Evolutionary conservation across 257 asterid genomes (phyloP), one percentile per base, ranked within the genome.

Genomic region (Nicotiana otophora): DNA sequence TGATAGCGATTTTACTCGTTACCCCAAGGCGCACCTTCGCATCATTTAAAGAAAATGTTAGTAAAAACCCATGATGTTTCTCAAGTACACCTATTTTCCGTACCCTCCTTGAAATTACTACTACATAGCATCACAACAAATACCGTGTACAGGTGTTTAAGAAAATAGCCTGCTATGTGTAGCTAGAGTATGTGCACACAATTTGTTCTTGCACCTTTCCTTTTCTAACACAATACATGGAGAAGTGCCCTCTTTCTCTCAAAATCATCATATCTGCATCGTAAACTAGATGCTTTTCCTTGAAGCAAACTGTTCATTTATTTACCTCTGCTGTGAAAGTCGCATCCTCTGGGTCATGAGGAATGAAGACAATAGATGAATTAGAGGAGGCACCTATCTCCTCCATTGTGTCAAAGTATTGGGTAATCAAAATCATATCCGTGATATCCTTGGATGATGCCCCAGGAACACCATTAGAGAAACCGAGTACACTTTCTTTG

Each of bases 391-490:
- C 82, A 5, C 87, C 81, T 9, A 86, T 81, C 66, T 86, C 89
- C 72, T 72, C 84, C 83, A 84, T 48, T 61, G 86, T 78, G 85
- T 86, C 87, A 20, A 86, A 84, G 69, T 84, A 84, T 53, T 84
- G 87, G 20, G 87, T 86, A 28, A 86, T 77, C 23, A 86, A 42
- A 17, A 86, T 80, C 89, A 86, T 84, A 53, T 81, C 87, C 86
- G 84, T 84, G 63, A 84, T 82, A 36, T 84, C 89, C 63, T 82
- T 82, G 51, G 85, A 20, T 60, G 86, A 36, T 9, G 87, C 69
- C n/a, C 87, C 87, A 0, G 85, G 84, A 20, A 84, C 87, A 16
- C 78, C 84, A 0, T 66, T 28, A 9, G 84, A 81, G 60, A 86
- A 86, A 28, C 76, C 82, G 7, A 82, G 66, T 34, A 86, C 84